Evolutionary conservation across 2,329 filamentous ascomycete species (phyloP), one percentile per base, ranked within the genome.

Genomic region (Fusarium decemcellulare): DNA sequence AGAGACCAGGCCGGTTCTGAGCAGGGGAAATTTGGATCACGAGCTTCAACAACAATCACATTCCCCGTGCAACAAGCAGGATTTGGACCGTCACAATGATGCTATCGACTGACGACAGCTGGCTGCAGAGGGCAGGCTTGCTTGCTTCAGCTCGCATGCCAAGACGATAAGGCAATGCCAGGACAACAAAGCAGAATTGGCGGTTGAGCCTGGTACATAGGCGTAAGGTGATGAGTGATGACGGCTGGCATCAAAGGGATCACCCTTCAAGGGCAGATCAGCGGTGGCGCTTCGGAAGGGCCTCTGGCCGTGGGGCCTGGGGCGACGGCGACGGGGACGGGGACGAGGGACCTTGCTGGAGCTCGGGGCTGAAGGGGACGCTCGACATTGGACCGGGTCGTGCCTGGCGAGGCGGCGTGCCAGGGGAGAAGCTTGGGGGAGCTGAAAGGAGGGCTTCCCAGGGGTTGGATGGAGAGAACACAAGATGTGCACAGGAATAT

Each of bases 241-340:
- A 23, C 23, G 23, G 23, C 23, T 23, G 46, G 46, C 58, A 56
- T 67, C 67, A 70, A 67, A 46, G 67, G 53, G 23, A 23, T 23
- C 23, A 32, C 57, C 58, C 44, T 56, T 62, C 16, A 50, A 70
- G 66, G 63, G 52, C 50, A 67, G 66, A 70, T 70, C 67, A 63
- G 59, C 67, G 56, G 67, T 70, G 67, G 66, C 66, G 54, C 48
- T 23, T 65, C 43, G 61, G 60, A 65, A 50, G 43, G 29, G 47
- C 36, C 51, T 67, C 61, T 63, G 43, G 29, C 53, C 40, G 16
- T 32, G 52, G 27, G 55, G 27, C 23, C 23, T 23, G 23, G 23
- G 23, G 23, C 3, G 23, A 23, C 23, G 23, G 23, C 3, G 23
- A 23, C 23, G 23, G 23, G 23, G 23, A 23, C 23, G 5, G 23